Percentiles rank a stretch among this genome's conserved stretches.
phyloP scores from a whole-genome alignment of 2,329 filamentous ascomycete species.

The Falciphora oryzae region DNA sequence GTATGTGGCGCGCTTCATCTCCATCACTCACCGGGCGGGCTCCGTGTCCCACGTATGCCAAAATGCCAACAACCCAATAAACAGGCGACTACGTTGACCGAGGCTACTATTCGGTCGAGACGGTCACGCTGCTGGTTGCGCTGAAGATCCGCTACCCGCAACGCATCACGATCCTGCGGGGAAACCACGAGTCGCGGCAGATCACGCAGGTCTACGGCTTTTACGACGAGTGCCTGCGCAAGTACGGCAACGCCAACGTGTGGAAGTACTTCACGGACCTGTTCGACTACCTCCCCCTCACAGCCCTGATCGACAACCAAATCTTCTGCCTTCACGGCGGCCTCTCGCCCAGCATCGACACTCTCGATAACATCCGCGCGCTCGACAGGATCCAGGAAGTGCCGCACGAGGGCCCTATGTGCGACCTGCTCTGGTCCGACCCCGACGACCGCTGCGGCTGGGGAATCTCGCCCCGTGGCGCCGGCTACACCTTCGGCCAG shows the following conservation, averaged over 20 bases:
- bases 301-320: conserved; percentile 96
- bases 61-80: conserved; percentile 5
- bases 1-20: conserved; percentile 42
- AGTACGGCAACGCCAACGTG: conserved; percentile 98
- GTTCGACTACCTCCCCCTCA: conserved; percentile 96
- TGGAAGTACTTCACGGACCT: conserved; percentile 99
- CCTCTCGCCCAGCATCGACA: conserved; percentile 92
- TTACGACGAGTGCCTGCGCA: conserved; percentile 97
- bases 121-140: conserved; percentile 89
- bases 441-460: conserved; percentile 94
- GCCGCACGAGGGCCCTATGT: conserved; percentile 97
- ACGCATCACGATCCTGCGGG: conserved; percentile 96
- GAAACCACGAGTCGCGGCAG: conserved; percentile 97
- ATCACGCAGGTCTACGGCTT: conserved; percentile 99
- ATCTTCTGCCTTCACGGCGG: conserved; percentile 99
- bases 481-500: conserved; percentile 92
- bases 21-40: neutral
- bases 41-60: neutral
- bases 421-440: conserved; percentile 95
- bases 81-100: conserved; percentile 97
- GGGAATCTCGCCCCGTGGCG: conserved; percentile 92
- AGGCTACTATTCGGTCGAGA: conserved; percentile 98
- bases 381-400: conserved; percentile 98
- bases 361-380: conserved; percentile 89
- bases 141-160: conserved; percentile 97